Evolutionary conservation across 129 eudicot species (phyloP).

Genomic region (Escallonia rubra): DNA sequence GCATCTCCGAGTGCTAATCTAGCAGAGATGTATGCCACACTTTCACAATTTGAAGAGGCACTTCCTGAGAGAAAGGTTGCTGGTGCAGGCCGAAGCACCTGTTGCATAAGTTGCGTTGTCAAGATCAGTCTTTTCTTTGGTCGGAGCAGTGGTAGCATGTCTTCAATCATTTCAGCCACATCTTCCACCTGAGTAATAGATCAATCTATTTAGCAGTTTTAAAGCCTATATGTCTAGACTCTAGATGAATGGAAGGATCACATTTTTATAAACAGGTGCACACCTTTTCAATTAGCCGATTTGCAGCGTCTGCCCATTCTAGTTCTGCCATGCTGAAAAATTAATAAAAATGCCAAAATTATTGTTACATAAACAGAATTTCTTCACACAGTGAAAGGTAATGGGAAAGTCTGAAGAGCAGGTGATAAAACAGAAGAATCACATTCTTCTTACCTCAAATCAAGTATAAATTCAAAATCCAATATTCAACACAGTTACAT

Average conservation of each 20-base stretch:
- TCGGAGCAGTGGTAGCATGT: slow-evolving; percentile 11
- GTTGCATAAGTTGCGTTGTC: slow-evolving; percentile 64
- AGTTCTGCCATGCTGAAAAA: slow-evolving; percentile 38
- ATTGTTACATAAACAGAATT: background rate
- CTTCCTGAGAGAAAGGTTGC: slow-evolving; percentile 37
- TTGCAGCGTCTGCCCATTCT: slow-evolving; percentile 50
- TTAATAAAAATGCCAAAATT: slow-evolving; percentile 2
- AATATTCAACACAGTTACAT: too few relatives aligned
- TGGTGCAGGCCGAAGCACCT: slow-evolving; percentile 53
- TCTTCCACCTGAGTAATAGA: slow-evolving; percentile 33
- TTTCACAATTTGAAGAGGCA: slow-evolving; percentile 41
- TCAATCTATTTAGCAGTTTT: slow-evolving; percentile 6
- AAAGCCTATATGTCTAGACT: background rate
- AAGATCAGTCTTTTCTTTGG: slow-evolving; percentile 40
- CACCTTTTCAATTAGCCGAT: slow-evolving; percentile 50
- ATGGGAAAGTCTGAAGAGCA: too few relatives aligned
- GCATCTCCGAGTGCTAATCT: slow-evolving; percentile 55
- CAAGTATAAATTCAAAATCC: too few relatives aligned
- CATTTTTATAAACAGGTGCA: slow-evolving; percentile 7
- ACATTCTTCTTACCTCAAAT: too few relatives aligned
- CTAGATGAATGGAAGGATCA: background rate
- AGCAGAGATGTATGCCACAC: slow-evolving; percentile 43
- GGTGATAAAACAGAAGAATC: too few relatives aligned
- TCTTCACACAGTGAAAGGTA: too few relatives aligned
- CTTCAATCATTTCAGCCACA: slow-evolving; percentile 20